Percentiles rank a stretch among this genome's conserved stretches.
phyloP scores from a whole-genome alignment of 2,329 filamentous ascomycete species.

The Acarospora socialis region DNA sequence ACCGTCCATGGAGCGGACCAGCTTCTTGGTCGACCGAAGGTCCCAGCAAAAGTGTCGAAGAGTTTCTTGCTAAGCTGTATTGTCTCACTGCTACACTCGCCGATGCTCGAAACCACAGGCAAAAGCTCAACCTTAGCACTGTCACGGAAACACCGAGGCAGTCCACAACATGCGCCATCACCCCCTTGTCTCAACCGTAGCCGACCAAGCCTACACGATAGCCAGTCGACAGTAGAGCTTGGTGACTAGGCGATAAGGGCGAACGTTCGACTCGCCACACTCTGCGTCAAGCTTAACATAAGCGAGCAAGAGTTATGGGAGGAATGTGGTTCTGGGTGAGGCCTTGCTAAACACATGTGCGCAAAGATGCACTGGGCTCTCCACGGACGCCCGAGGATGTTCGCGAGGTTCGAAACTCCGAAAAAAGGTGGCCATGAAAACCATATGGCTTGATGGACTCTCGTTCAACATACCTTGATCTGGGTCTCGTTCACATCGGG shows the following conservation, averaged over 20 bases:
- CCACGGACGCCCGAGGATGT: constrained; percentile 7
- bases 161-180: too few species aligned
- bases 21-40: too few species aligned
- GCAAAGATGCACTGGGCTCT: constrained; percentile 6
- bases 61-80: constrained; percentile 6
- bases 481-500: constrained; percentile 90
- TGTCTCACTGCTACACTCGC: constrained; percentile 14
- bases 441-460: constrained; percentile 54
- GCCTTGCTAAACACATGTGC: not conserved
- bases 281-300: constrained; percentile 21
- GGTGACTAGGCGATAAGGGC: too few species aligned
- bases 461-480: constrained; percentile 99
- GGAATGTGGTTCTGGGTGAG: constrained; percentile 12
- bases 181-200: too few species aligned
- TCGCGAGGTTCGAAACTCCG: constrained; percentile 20
- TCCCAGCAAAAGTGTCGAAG: too few species aligned
- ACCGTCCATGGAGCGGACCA: too few species aligned
- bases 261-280: too few species aligned
- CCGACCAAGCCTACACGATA: too few species aligned
- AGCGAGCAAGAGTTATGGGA: constrained; percentile 19
- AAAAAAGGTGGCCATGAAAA: constrained; percentile 52
- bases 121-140: too few species aligned
- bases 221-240: too few species aligned
- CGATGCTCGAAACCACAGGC: constrained; percentile 14
- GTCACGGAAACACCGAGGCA: too few species aligned